These are phyloP conservation scores for Lyophyllum decastes DNA, from an alignment of 768 basidiomycete genomes.

Conservation along the genomic window DNA sequence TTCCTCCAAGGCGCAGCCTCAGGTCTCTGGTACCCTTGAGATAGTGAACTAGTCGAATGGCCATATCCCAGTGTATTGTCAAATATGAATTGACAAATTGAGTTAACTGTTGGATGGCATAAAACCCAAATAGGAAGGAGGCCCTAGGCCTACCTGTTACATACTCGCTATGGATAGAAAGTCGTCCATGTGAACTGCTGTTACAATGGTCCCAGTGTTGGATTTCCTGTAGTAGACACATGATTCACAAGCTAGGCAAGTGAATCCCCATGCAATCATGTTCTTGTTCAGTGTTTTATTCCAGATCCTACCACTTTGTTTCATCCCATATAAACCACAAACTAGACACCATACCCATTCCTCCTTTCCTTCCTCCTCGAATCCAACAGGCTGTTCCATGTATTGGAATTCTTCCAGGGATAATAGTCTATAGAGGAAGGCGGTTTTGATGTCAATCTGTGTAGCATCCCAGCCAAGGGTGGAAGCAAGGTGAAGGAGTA, in stretches of 20 bases:
- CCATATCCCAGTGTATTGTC: neutral
- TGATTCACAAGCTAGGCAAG: conserved; percentile 24
- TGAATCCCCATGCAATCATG: conserved; percentile 31
- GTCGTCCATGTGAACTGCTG: conserved; percentile 35
- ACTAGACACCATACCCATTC: conserved; percentile 24
- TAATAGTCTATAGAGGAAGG: conserved; percentile 7
- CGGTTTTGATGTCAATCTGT: conserved; percentile 27
- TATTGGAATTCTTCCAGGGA: neutral
- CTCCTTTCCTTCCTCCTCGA: conserved; percentile 23
- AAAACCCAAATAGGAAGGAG: no score
- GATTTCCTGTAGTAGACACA: conserved; percentile 31
- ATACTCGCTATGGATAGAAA: neutral
- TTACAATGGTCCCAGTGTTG: conserved; percentile 21
- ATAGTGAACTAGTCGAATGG: neutral
- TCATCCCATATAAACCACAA: conserved; percentile 36
- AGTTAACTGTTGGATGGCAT: neutral
- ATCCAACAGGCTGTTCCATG: conserved; percentile 31
- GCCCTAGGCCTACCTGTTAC: no score
- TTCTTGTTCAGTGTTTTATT: conserved; percentile 24
- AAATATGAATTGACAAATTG: neutral
- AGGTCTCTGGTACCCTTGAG: conserved; percentile 1
- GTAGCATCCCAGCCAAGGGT: conserved; percentile 32
- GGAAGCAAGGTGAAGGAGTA: conserved; percentile 37
- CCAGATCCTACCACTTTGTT: conserved; percentile 38
- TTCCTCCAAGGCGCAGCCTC: neutral